Conservation (phyloP, 2,329 filamentous ascomycete genomes). For the Aureobasidium uvarum region DNA sequence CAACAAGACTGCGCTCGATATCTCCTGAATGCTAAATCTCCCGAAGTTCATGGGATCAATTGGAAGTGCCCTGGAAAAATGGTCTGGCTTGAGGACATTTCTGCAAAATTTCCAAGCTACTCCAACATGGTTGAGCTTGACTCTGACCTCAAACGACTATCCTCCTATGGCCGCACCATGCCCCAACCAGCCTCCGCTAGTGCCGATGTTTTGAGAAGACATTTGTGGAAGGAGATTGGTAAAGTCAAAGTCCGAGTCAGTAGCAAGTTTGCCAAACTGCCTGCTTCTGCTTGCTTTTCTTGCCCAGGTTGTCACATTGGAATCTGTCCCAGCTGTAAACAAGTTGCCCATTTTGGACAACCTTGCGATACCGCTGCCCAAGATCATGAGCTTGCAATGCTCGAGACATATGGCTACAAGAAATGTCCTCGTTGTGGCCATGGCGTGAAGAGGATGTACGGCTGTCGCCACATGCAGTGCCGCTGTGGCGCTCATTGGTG, state of each 20-base stretch:
- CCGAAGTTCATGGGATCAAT: not conserved
- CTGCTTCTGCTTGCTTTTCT: slow-evolving; percentile 33
- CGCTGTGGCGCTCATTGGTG: slow-evolving; percentile 53
- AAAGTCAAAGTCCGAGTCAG: slow-evolving; percentile 9
- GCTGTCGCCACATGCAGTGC: slow-evolving; percentile 51
- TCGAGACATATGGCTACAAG: slow-evolving; percentile 50
- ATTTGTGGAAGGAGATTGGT: slow-evolving; percentile 12
- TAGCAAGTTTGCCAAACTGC: not conserved
- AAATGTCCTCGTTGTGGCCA: slow-evolving; percentile 51
- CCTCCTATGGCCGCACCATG: not conserved
- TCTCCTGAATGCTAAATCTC: not conserved
- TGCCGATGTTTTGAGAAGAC: slow-evolving; percentile 10
- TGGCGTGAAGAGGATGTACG: slow-evolving; percentile 50
- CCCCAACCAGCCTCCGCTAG: not conserved
- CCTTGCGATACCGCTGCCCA: slow-evolving; percentile 42
- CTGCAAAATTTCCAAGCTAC: slow-evolving; percentile 7
- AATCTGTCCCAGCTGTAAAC: slow-evolving; percentile 49
- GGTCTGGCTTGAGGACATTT: slow-evolving; percentile 6
- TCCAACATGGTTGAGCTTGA: not conserved
- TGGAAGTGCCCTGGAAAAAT: not conserved
- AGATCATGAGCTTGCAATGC: slow-evolving; percentile 40
- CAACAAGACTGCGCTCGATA: not conserved
- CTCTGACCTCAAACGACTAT: slow-evolving; percentile 18
- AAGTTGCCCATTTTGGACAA: slow-evolving; percentile 42
- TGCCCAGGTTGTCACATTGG: slow-evolving; percentile 47